These are phyloP conservation scores for Melampsora americana DNA, from an alignment of 1,284 basidiomycete species.

Conservation along the genomic window DNA sequence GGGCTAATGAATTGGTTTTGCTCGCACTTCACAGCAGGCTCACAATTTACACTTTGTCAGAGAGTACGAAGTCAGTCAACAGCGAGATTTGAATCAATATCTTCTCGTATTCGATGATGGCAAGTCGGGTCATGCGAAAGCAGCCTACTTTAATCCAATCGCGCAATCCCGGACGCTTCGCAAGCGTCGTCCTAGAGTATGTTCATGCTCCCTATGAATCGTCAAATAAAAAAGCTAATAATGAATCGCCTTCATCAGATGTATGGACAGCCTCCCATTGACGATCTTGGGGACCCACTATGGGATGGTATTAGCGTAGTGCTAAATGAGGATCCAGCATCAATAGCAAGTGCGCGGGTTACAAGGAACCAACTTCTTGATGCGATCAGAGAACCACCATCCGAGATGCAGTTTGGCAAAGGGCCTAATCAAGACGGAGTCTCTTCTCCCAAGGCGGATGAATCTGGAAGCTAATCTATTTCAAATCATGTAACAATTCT, in stretches of 20 bases:
- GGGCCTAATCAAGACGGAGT: too few species aligned
- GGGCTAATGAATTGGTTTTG: not conserved
- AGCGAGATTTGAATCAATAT: slow-evolving; percentile 28
- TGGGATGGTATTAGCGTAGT: slow-evolving; percentile 38
- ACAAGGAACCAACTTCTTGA: slow-evolving; percentile 20
- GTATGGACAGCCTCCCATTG: slow-evolving; percentile 6
- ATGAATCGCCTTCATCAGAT: not conserved
- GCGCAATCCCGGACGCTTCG: slow-evolving; percentile 38
- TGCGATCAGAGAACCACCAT: slow-evolving; percentile 5
- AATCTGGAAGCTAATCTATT: too few species aligned
- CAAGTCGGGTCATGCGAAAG: slow-evolving; percentile 22
- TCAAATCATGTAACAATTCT: too few species aligned
- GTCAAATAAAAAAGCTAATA: too few species aligned
- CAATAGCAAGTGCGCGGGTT: slow-evolving; percentile 7
- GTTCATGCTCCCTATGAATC: not conserved
- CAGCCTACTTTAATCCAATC: slow-evolving; percentile 31
- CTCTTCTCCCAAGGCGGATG: too few species aligned
- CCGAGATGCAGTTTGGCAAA: too few species aligned
- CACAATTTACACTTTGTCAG: slow-evolving; percentile 35
- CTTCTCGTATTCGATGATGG: slow-evolving; percentile 35
- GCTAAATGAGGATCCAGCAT: slow-evolving; percentile 7
- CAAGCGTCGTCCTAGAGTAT: slow-evolving; percentile 32
- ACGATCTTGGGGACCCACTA: slow-evolving; percentile 10
- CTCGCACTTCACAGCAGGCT: not conserved
- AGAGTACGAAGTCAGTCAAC: slow-evolving; percentile 38